These are phyloP conservation scores for Lipomyces sp. DNA, from an alignment of 805 yeast genomes.

Conservation along the genomic window DNA sequence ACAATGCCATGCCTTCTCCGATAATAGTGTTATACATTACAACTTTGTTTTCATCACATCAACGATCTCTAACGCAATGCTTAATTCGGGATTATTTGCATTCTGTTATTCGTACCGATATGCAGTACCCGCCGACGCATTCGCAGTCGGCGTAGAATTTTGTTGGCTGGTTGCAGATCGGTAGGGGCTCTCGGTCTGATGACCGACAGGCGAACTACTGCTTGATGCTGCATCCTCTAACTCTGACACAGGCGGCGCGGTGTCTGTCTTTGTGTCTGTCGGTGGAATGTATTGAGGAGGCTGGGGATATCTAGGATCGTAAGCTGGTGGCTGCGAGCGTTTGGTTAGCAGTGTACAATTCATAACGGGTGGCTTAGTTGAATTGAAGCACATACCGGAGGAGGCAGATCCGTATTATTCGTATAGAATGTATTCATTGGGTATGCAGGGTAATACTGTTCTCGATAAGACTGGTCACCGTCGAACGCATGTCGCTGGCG, in stretches of 20 bases:
- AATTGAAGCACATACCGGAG: conserved; percentile 15
- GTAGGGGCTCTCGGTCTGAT: conserved; percentile 4
- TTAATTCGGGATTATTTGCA: too few relatives aligned
- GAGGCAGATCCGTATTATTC: conserved; percentile 8
- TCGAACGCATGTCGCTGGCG: conserved; percentile 14
- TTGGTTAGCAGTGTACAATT: not conserved
- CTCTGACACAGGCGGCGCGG: conserved; percentile 7
- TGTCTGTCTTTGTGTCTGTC: conserved; percentile 15
- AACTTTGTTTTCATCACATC: too few relatives aligned
- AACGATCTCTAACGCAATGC: too few relatives aligned
- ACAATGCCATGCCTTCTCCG: too few relatives aligned
- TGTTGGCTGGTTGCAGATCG: not conserved
- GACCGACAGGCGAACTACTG: conserved; percentile 8
- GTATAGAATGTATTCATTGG: conserved; percentile 19
- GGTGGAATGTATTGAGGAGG: conserved; percentile 28
- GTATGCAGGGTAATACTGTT: conserved; percentile 28
- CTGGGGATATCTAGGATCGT: conserved; percentile 33
- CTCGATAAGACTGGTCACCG: conserved; percentile 24
- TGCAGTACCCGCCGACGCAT: conserved; percentile 10
- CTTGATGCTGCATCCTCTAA: not conserved
- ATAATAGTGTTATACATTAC: too few relatives aligned
- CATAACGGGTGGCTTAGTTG: not conserved
- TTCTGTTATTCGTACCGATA: not conserved
- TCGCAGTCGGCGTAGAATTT: not conserved
- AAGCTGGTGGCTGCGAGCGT: conserved; percentile 33